Base-by-base conservation (phyloP, 208 protist species). In the Polymyxa betae region DNA sequence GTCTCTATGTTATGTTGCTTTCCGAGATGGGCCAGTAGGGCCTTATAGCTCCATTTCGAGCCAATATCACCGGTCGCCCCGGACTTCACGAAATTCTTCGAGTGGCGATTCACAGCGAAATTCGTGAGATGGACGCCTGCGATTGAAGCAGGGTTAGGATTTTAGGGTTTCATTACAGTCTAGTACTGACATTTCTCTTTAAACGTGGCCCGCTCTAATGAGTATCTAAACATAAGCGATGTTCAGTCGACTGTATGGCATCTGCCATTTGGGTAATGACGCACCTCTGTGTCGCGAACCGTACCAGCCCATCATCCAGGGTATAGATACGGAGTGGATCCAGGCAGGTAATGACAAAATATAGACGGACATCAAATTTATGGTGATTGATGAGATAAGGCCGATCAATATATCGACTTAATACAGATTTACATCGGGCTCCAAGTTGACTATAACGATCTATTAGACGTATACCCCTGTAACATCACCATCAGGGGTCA, bases 321-420 rank as follows among this genome's bases (percentile, higher is more conserved):
- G 93, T 20, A 38, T 93, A 93, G 0, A 89, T 78, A 20, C 88
- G 77, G 1, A 94, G 90, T 43, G 93, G 93, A 35, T 92, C 66
- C 43, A 89, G 89, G 1, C 89, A 92, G 0, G 90, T 90, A 12
- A 92, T 72, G 24, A 91, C 90, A 35, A 89, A 89, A 44, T 93
- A 93, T 35, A 93, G 38, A 44, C 93, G 77, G 0, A 92, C 45
- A 68, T 93, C 93, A 77, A 94, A 92, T 68, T 94, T 94, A 90
- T 64, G 78, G n/a, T 91, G 91, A 68, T 92, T 91, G 46, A 94
- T 78, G 1, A 94, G 87, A n/a, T 91, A 77, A 12, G 93, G 93
- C 0, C 77, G 89, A 0, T 46, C 0, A 46, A 94, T 60, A 54
- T 94, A 94, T 29, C 77, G 78, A 0, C 45, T 68, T 72, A 93